Percentiles rank a stretch among this genome's conserved stretches.
phyloP scores from a whole-genome alignment of 2,329 filamentous ascomycete species.

The Claviceps sp. region DNA sequence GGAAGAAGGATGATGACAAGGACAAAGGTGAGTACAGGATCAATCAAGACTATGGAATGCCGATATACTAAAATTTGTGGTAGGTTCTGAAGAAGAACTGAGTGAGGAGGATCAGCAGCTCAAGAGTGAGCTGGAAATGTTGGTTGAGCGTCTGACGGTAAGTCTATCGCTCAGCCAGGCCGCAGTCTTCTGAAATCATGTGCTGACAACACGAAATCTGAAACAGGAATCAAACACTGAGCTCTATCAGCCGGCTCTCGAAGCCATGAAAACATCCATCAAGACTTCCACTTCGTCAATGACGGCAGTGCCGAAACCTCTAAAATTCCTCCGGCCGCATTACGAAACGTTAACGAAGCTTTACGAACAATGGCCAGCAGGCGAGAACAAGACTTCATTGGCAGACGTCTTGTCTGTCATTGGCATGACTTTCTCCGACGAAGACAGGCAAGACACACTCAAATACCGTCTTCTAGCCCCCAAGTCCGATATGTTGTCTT shows the following conservation, averaged over 20 bases:
- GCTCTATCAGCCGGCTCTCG: slow-evolving; percentile 83
- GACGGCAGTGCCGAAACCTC: slow-evolving; percentile 95
- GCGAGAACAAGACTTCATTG: slow-evolving; percentile 75
- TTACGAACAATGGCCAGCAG: slow-evolving; percentile 78
- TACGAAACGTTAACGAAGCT: slow-evolving; percentile 79
- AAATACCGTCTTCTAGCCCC: slow-evolving; percentile 88
- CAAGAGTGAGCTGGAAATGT: slow-evolving; percentile 95
- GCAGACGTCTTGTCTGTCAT: slow-evolving; percentile 95
- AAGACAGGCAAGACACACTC: slow-evolving; percentile 87
- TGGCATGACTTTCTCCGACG: slow-evolving; percentile 97
- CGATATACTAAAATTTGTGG: slow-evolving; percentile 11
- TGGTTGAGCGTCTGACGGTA: slow-evolving; percentile 88
- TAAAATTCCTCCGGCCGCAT: slow-evolving; percentile 95
- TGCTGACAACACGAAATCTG: not conserved
- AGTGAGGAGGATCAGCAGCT: slow-evolving; percentile 97
- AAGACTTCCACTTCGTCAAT: slow-evolving; percentile 99
- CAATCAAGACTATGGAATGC: slow-evolving; percentile 3
- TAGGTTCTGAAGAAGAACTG: slow-evolving; percentile 61
- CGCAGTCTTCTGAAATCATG: not conserved
- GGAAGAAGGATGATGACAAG: slow-evolving; percentile 64
- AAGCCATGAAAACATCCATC: slow-evolving; percentile 96
- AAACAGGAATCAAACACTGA: slow-evolving; percentile 67
- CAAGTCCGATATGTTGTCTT: slow-evolving; percentile 84
- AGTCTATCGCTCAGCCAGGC: slow-evolving; percentile 9
- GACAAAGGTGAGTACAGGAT: slow-evolving; percentile 28